Evolutionary conservation across 345 rosid species (phyloP).

Genomic region (Boechera retrofracta): DNA sequence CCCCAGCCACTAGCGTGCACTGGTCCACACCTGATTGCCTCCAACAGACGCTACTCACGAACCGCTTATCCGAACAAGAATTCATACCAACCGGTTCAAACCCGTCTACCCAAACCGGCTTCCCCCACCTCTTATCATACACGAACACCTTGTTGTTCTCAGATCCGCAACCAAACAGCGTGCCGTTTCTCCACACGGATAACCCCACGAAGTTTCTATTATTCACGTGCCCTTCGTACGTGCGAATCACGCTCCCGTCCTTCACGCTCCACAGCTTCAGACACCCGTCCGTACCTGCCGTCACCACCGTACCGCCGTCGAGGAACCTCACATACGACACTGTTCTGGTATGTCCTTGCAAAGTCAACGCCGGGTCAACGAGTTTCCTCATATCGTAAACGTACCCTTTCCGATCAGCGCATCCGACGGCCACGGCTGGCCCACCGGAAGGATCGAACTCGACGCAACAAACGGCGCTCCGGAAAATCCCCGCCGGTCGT

Average conservation of each 20-base stretch:
- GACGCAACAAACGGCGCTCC: conserved; percentile 69
- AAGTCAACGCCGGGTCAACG: conserved; percentile 52
- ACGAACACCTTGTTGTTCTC: conserved; percentile 80
- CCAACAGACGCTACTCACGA: conserved; percentile 90
- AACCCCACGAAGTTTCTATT: conserved; percentile 79
- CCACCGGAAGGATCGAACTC: conserved; percentile 78
- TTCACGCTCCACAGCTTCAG: conserved; percentile 67
- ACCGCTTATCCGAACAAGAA: conserved; percentile 45
- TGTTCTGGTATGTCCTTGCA: conserved; percentile 70
- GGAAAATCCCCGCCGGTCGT: conserved; percentile 50
- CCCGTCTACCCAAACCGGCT: conserved; percentile 81
- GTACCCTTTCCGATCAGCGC: conserved; percentile 75
- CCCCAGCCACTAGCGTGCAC: conserved; percentile 80
- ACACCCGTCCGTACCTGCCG: conserved; percentile 77
- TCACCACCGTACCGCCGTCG: conserved; percentile 49
- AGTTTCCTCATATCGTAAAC: conserved; percentile 69
- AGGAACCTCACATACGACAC: conserved; percentile 74
- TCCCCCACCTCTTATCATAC: conserved; percentile 80
- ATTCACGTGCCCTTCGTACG: conserved; percentile 80
- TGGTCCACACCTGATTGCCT: conserved; percentile 67
- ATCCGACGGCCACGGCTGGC: conserved; percentile 64
- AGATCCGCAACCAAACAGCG: conserved; percentile 82
- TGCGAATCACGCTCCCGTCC: conserved; percentile 51
- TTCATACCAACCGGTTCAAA: conserved; percentile 49
- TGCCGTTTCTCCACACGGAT: conserved; percentile 79